Conservation (phyloP, 371 early-diverging fungal genomes). For the Apophysomyces trapeziformis region DNA sequence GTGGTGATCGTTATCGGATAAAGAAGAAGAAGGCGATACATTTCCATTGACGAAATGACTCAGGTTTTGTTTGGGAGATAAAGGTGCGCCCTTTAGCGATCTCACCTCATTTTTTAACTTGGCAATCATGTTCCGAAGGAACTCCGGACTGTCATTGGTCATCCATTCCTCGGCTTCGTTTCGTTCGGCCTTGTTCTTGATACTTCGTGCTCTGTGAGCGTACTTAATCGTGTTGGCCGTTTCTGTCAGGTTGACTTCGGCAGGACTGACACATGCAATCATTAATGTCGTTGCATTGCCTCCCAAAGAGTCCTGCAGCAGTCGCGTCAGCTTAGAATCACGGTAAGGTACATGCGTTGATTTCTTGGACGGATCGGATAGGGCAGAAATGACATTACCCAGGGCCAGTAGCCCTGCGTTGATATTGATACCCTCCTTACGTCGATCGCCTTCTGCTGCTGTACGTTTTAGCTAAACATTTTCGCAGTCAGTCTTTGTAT, state of each 20-base stretch:
- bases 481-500: not conserved
- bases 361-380: conserved; percentile 70
- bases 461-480: conserved; percentile 80
- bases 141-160: conserved; percentile 60
- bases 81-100: conserved; percentile 32
- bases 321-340: conserved; percentile 96
- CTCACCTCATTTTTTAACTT: conserved; percentile 61
- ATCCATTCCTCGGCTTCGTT: conserved; percentile 73
- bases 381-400: conserved; percentile 99
- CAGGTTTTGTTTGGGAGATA: conserved; percentile 16
- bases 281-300: conserved; percentile 92
- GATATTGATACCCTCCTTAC: conserved; percentile 98
- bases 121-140: conserved; percentile 58
- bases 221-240: conserved; percentile 93
- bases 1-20: conserved; percentile 13
- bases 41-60: conserved; percentile 13
- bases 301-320: conserved; percentile 96
- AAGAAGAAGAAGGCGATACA: conserved; percentile 30
- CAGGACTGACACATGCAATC: conserved; percentile 92
- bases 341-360: conserved; percentile 92
- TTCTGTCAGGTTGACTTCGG: conserved; percentile 83
- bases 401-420: conserved; percentile 97
- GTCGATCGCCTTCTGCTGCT: conserved; percentile 91
- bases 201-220: conserved; percentile 87
- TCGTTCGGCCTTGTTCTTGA: conserved; percentile 79